Evolutionary conservation across 208 protist species (phyloP).

Genomic region (Dictyostelium gargantuum): DNA sequence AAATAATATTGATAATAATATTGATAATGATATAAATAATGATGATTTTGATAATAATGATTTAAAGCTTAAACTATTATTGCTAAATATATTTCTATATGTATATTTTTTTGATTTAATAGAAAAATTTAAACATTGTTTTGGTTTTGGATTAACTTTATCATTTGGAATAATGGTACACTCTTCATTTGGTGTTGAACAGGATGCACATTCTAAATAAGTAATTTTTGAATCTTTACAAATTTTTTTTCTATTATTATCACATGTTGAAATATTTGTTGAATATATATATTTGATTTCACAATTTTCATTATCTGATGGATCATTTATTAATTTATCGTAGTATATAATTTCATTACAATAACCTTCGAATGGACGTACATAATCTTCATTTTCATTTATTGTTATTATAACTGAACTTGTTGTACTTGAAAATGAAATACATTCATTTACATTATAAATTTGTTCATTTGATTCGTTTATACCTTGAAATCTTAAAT

Average conservation of each 20-base stretch:
- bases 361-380: neutral
- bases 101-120: neutral
- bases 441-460: neutral
- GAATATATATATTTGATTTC: neutral
- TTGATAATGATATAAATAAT: neutral
- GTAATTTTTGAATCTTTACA: neutral
- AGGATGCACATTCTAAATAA: neutral
- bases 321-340: neutral
- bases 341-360: neutral
- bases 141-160: neutral
- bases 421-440: neutral
- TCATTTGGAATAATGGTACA: neutral
- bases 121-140: neutral
- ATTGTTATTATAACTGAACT: no score
- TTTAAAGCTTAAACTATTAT: no score
- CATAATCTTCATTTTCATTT: neutral
- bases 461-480: neutral
- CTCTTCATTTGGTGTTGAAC: neutral
- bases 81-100: neutral
- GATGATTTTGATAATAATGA: neutral
- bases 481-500: no score
- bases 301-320: neutral
- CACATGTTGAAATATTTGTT: neutral
- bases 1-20: neutral
- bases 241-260: neutral